phyloP scores from a whole-genome alignment of 2,329 filamentous ascomycete species.

The Phaeophleospora eucalypticola region DNA sequence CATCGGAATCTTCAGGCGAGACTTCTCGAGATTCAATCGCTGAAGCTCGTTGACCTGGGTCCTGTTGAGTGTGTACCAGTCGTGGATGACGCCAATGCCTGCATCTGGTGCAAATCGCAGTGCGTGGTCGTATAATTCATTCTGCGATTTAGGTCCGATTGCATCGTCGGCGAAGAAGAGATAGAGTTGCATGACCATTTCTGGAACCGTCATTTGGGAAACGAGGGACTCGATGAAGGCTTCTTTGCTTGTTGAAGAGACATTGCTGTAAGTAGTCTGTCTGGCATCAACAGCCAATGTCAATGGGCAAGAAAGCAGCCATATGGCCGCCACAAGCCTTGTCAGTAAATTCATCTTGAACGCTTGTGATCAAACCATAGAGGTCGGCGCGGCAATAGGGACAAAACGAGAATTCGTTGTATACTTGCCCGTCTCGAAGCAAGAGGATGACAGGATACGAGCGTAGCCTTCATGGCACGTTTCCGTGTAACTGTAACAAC shows the following conservation, averaged over 20 bases:
- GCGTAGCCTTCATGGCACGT: too few relatives aligned
- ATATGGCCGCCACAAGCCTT: too few relatives aligned
- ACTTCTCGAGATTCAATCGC: conserved; percentile 13
- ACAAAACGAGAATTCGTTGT: too few relatives aligned
- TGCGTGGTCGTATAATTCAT: conserved; percentile 17
- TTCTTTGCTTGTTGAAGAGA: too few relatives aligned
- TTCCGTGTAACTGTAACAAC: too few relatives aligned
- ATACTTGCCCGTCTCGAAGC: too few relatives aligned
- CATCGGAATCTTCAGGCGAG: conserved; percentile 16
- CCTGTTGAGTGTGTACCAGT: conserved; percentile 15
- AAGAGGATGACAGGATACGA: too few relatives aligned
- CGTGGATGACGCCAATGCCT: conserved; percentile 17
- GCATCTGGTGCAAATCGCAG: conserved; percentile 13
- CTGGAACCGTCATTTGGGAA: conserved; percentile 17
- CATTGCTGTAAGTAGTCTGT: background rate
- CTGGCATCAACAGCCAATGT: too few relatives aligned
- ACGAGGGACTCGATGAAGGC: conserved; percentile 16
- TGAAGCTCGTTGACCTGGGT: conserved; percentile 12
- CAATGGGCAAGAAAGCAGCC: too few relatives aligned
- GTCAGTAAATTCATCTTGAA: too few relatives aligned
- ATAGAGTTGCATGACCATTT: conserved; percentile 19
- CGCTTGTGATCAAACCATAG: too few relatives aligned
- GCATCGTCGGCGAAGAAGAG: conserved; percentile 20
- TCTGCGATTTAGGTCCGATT: conserved; percentile 9
- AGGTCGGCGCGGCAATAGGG: too few relatives aligned